These are phyloP conservation scores for Gracilaria caudata DNA, from an alignment of 23 red algal species.

Conservation along the genomic window DNA sequence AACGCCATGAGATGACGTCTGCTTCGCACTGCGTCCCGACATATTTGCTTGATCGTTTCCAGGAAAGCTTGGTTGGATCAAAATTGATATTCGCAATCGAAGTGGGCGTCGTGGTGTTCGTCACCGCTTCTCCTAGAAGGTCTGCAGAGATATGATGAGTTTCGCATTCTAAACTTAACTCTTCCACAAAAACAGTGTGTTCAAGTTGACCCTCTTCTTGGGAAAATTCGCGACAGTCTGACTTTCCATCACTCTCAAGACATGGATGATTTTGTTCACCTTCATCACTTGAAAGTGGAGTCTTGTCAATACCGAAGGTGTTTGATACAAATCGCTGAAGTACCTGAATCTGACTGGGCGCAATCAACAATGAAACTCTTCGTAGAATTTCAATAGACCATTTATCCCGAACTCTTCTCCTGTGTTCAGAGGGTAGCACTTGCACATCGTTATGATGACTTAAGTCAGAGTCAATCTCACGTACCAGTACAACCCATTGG, in stretches of 20 bases:
- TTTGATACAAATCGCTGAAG: background rate
- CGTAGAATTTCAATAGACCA: slow-evolving; percentile 41
- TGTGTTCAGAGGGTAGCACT: background rate
- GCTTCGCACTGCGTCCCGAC: background rate
- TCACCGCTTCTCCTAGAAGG: slow-evolving; percentile 21
- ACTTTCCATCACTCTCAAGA: background rate
- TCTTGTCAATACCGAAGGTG: background rate
- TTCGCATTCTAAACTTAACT: slow-evolving; percentile 29
- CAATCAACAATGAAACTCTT: slow-evolving; percentile 29
- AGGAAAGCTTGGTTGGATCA: slow-evolving; percentile 41
- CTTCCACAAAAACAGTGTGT: background rate
- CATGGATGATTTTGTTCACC: background rate
- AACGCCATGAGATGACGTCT: slow-evolving; percentile 19
- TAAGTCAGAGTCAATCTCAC: slow-evolving; percentile 50
- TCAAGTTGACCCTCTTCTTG: background rate
- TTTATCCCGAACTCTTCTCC: slow-evolving; percentile 7
- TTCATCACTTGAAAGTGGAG: background rate
- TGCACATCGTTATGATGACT: slow-evolving; percentile 21
- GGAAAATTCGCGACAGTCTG: background rate
- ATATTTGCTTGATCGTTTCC: slow-evolving; percentile 28
- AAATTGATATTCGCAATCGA: slow-evolving; percentile 46
- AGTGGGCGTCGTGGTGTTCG: background rate
- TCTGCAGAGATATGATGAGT: slow-evolving; percentile 56
- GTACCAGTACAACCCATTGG: slow-evolving; percentile 46
- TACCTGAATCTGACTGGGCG: slow-evolving; percentile 42